Base-by-base conservation (phyloP, 805 yeast genomes). In the Yamadazyma akitaensis region DNA sequence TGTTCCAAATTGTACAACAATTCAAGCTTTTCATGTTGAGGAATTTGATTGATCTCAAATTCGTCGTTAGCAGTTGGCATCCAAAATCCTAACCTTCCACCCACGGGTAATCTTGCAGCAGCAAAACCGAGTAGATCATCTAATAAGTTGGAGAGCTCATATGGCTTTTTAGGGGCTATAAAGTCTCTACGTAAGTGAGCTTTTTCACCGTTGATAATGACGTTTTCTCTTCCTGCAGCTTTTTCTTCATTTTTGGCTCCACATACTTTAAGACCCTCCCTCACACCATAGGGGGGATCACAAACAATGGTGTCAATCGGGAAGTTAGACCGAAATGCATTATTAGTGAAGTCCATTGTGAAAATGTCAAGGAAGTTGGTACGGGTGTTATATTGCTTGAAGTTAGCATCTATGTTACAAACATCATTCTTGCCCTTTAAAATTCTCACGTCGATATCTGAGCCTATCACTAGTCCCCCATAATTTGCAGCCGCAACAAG, bases 221-320 rank as follows among this genome's bases (percentile, higher is more conserved):
- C 70, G 37, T 78, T 67, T 59, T 88, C 96, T 55, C 88, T 80
- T 0, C 92, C 96, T 9, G 68, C 77, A 37, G 85, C 85, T 57
- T 77, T 80, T 2, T 84, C 83, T 42, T 84, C 78, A 50, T 77
- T 65, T 52, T 77, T 81, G 4, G 95, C 86, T 4, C 99, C 99
- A 46, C 96, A 80, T 0, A 90, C 96, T 62, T 89, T 90, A 44
- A 94, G 77, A 3, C 98, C 96, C 64, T 94, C 99, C 55, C 99
- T 75, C 2, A 94, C 95, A 11, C 99, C 99, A 63, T 94, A 94
- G 0, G 99, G 99, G 2, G 99, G 99, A 65, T 94, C 99, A 61
- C 97, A 90, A 1, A 92, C 79, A 5, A 94, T 92, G 1, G 87
- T 75, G 61, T 94, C 97, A 12, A 94, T 74, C 24, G 54, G 60